A percentile compares a stretch with the other conserved stretches of the same genome.
Evolutionary conservation across 371 early-diverging fungal species (phyloP).

Genomic region (Rhizopus sp.): DNA sequence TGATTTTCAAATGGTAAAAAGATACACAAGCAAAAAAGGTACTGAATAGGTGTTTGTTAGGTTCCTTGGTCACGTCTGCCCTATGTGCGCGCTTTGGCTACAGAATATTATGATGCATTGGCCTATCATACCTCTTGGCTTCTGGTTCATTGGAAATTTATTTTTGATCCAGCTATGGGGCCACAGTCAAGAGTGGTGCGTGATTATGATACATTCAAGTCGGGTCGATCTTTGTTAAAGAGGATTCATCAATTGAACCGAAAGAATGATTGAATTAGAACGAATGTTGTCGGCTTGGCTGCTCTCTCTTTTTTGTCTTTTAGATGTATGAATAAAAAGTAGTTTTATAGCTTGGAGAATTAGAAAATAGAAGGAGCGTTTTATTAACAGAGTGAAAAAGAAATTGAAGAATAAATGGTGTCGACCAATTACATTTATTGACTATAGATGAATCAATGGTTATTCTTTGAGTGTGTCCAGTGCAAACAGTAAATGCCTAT

Average conservation of each 20-base stretch:
- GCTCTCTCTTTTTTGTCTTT: no score
- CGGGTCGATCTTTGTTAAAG: constrained; percentile 55
- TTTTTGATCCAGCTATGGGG: constrained; percentile 40
- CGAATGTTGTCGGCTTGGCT: no score
- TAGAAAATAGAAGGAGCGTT: no score
- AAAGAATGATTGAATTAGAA: no score
- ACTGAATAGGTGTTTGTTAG: constrained; percentile 28
- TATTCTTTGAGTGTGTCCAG: no score
- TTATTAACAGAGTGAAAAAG: no score
- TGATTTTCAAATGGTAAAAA: constrained; percentile 78
- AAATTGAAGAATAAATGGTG: no score
- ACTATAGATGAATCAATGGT: no score
- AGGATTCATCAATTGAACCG: constrained; percentile 19
- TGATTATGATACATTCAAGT: constrained; percentile 67
- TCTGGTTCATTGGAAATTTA: constrained; percentile 81
- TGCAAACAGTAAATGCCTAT: no score
- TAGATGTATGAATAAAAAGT: no score
- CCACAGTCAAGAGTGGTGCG: constrained; percentile 87
- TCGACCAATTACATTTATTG: no score
- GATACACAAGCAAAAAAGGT: neutral
- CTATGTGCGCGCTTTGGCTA: constrained; percentile 74
- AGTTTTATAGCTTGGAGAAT: no score
- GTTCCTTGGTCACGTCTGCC: constrained; percentile 93
- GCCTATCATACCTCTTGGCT: constrained; percentile 91
- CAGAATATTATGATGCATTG: constrained; percentile 89